Evolutionary conservation across 2,329 filamentous ascomycete genomes (phyloP).

Genomic region (Microdochium bolleyi): DNA sequence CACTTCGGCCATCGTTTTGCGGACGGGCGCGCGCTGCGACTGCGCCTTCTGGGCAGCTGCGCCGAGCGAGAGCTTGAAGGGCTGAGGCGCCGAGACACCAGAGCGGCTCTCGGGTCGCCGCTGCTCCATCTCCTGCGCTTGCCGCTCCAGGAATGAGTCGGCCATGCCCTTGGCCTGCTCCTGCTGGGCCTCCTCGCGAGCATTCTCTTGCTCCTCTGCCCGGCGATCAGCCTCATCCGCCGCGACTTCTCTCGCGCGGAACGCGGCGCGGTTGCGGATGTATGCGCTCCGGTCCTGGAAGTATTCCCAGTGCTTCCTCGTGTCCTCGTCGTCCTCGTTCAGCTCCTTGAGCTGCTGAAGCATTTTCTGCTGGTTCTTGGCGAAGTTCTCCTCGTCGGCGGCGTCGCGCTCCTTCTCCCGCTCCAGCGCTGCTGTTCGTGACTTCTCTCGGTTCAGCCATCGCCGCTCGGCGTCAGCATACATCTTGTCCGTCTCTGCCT

Average conservation of each 20-base stretch:
- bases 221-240: constrained; percentile 77
- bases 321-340: constrained; percentile 80
- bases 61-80: constrained; percentile 89
- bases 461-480: constrained; percentile 81
- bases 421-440: constrained; percentile 75
- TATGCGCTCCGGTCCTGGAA: constrained; percentile 81
- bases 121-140: constrained; percentile 67
- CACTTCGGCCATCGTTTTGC: constrained; percentile 85
- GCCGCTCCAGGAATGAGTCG: constrained; percentile 81
- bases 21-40: constrained; percentile 46
- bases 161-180: constrained; percentile 79
- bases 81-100: constrained; percentile 51
- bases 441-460: constrained; percentile 84
- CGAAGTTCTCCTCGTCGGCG: constrained; percentile 59
- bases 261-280: constrained; percentile 70
- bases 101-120: constrained; percentile 26
- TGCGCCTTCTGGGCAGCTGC: constrained; percentile 71
- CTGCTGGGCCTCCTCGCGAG: constrained; percentile 60
- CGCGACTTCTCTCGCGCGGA: constrained; percentile 64
- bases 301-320: constrained; percentile 68
- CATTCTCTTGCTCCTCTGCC: constrained; percentile 67
- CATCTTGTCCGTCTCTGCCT: constrained; percentile 68
- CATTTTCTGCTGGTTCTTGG: constrained; percentile 58
- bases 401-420: constrained; percentile 76
- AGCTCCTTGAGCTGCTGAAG: constrained; percentile 69